Evolutionary conservation across 768 basidiomycete species (phyloP).

Genomic region (Exsudoporus frostii): DNA sequence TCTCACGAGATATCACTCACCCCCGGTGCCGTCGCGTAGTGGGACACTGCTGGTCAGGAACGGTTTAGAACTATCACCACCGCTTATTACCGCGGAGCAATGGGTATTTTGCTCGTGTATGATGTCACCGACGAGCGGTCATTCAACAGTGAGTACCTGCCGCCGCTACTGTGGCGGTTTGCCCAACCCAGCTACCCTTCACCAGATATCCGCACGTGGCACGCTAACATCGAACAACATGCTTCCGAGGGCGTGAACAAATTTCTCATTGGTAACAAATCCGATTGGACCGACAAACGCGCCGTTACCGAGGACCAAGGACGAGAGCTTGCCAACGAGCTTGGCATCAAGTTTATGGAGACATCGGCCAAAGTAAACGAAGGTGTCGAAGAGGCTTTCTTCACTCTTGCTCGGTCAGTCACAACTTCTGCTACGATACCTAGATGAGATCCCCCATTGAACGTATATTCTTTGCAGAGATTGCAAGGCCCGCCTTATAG

Average conservation of each 20-base stretch:
- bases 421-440: background rate
- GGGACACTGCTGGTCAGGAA: constrained; percentile 99
- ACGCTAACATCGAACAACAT: constrained; percentile 96
- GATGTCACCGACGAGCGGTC: constrained; percentile 94
- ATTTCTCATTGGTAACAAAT: constrained; percentile 98
- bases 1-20: background rate
- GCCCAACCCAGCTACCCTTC: background rate
- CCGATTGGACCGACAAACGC: constrained; percentile 96
- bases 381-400: constrained; percentile 98
- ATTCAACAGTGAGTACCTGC: constrained; percentile 80
- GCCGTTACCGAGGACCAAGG: constrained; percentile 91
- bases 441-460: background rate
- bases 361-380: constrained; percentile 97
- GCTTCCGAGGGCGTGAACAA: constrained; percentile 99
- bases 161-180: constrained; percentile 14
- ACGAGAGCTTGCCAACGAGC: constrained; percentile 84
- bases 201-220: constrained; percentile 97
- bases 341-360: constrained; percentile 97
- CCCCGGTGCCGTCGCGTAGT: constrained; percentile 45
- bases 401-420: constrained; percentile 87
- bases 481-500: constrained; percentile 96
- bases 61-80: constrained; percentile 98
- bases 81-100: constrained; percentile 98
- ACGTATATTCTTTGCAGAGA: constrained; percentile 51
- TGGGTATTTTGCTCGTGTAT: constrained; percentile 98